Evolutionary conservation across 768 basidiomycete genomes (phyloP), one percentile per base, ranked within the genome.

Genomic region (Collybia nuda): DNA sequence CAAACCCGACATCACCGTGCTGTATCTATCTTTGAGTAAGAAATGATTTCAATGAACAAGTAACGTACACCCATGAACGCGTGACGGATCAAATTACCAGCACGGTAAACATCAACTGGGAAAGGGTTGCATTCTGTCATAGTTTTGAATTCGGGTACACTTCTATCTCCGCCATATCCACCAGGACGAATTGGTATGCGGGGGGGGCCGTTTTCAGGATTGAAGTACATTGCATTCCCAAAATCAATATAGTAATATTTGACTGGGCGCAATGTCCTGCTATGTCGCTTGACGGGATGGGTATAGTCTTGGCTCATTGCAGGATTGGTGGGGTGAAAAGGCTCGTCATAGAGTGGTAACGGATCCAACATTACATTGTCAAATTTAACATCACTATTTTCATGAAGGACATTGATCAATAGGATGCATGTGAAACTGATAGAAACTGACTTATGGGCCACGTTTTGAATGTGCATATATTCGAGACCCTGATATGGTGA

Each of bases 161-260:
- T 58, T 51, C 67, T 74, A 57, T 78, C 74, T 2, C 64, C 75
- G 0, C 76, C 74, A 7, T 32, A 14, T 32, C 32, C 32, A 32
- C 9, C 39, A 56, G 53, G 0, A 71, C 64, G 0, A 70, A 67
- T 6, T 47, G 19, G 32, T 37, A 67, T 68, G 0, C 57, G 56
- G 0, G 68, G 67, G 0, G 67, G 48, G 0, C 49, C 53, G 5
- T 67, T 55, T 1, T 61, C 54, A 0, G 66, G 61, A n/a, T 46
- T 46, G 49, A 64, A 72, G 12, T 51, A 47, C 22, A 54, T 48
- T 5, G 70, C 67, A 2, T 67, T 12, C 26, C 63, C 65, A 44
- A 68, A 72, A 44, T 70, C 68, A n/a, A 58, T 63, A 28, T 67
- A 44, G 51, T 67, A 64, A 40, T 66, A 67, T 50, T 57, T 64